Evolutionary conservation across 805 yeast species (phyloP).

Genomic region (Wickerhamiella nectarea): DNA sequence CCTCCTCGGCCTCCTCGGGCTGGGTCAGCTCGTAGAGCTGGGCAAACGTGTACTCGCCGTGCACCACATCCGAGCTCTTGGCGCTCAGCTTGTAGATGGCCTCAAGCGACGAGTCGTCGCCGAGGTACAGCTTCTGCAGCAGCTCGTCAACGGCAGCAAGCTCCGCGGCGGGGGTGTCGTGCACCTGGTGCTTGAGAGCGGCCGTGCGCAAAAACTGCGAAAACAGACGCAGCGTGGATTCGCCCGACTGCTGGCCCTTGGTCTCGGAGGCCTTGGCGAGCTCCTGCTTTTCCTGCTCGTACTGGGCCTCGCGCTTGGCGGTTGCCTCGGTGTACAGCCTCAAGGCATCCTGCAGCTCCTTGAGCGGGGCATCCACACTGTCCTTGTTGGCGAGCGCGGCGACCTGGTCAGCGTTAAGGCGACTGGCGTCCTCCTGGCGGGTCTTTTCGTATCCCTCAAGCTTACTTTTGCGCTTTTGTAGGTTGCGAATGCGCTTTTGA

Average conservation of each 20-base stretch:
- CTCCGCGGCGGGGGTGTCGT: conserved; percentile 16
- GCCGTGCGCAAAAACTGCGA: conserved; percentile 25
- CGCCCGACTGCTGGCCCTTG: conserved; percentile 15
- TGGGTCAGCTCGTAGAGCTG: conserved; percentile 6
- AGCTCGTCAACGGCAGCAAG: conserved; percentile 23
- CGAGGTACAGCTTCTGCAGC: conserved; percentile 23
- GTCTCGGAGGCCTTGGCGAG: conserved; percentile 12
- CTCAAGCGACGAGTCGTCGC: conserved; percentile 24
- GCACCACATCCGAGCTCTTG: conserved; percentile 21
- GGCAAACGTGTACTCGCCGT: conserved; percentile 11
- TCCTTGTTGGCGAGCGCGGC: conserved; percentile 25
- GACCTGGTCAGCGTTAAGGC: conserved; percentile 26
- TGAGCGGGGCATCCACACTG: conserved; percentile 25
- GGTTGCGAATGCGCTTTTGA: conserved; percentile 27
- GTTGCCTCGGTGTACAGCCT: conserved; percentile 17
- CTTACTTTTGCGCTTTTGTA: conserved; percentile 25
- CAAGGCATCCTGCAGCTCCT: conserved; percentile 24
- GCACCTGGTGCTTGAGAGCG: conserved; percentile 23
- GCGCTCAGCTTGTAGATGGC: conserved; percentile 22
- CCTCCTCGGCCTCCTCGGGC: not conserved
- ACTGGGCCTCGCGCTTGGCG: conserved; percentile 11
- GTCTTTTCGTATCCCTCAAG: conserved; percentile 27
- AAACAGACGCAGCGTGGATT: conserved; percentile 16
- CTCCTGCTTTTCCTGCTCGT: conserved; percentile 12
- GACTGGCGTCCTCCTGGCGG: conserved; percentile 19